Evolutionary conservation across 306 rosid species (phyloP), one percentile per base, ranked within the genome.

Genomic region (Prunus fruticosa): DNA sequence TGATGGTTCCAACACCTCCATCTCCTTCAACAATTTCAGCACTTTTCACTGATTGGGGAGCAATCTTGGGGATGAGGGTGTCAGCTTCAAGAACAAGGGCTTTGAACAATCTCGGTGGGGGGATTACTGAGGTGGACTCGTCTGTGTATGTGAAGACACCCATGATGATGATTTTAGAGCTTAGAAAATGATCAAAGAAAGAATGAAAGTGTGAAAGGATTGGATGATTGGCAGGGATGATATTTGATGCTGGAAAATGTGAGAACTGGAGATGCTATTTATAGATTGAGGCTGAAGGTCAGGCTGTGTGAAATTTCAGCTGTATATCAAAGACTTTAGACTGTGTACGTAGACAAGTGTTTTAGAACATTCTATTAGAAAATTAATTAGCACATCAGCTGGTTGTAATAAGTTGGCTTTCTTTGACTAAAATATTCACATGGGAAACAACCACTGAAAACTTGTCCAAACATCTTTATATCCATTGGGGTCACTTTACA

Each of bases 1-100:
- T 89, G 73, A 84, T 60, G 66, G 93, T 76, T 73, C 89, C 90
- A 28, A 82, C 78, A 5, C 67, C 88, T 46, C 93, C 93, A 79
- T 60, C 71, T 54, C 90, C 93, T 80, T 86, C 63, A 4, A 78
- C 56, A 66, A 74, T 28, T 53, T 76, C 89, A 61, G 78, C 16
- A 49, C 83, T 78, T 4, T 77, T 58, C 16, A 84, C 58, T 27
- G 11, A n/a, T 2, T 84, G 81, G 0, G 79, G 83, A 4, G 78
- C 46, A 68, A 81, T 51, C 73, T 82, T 82, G 0, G 87, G 86
- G 72, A 90, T 67, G 72, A 90, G 82, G 77, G 71, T 80, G 25
- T 82, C 86, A 9, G 73, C 67, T 68, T 86, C 86, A 22, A 68
- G 9, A 19, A 85, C 57, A 46, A 90, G 51, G 25, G 88, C 89